Evolutionary conservation across 2,329 filamentous ascomycete genomes (phyloP).

Genomic region (Colletotrichum noveboracense): DNA sequence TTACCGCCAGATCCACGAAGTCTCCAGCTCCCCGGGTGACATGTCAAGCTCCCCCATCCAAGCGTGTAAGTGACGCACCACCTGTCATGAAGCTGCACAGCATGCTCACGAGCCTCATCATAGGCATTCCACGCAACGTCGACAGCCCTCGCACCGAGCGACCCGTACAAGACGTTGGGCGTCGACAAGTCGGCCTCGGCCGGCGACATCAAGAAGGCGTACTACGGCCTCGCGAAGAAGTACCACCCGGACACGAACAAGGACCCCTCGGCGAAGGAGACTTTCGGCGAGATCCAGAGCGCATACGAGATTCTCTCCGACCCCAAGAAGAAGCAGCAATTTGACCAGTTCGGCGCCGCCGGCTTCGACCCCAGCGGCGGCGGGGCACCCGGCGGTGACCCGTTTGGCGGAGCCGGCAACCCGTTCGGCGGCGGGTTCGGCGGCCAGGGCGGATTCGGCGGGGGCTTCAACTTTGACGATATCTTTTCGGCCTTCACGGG

Average conservation of each 20-base stretch:
- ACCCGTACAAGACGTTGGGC: slow-evolving; percentile 88
- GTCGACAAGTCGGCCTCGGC: slow-evolving; percentile 82
- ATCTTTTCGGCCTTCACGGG: slow-evolving; percentile 86
- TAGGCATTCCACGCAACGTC: slow-evolving; percentile 68
- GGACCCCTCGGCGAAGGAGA: slow-evolving; percentile 90
- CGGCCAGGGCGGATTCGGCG: slow-evolving; percentile 72
- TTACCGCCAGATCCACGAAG: slow-evolving; percentile 8
- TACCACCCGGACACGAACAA: slow-evolving; percentile 99
- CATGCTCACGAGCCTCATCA: not conserved
- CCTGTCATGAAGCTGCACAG: not conserved
- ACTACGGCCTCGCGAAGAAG: slow-evolving; percentile 97
- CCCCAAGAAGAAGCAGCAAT: slow-evolving; percentile 90
- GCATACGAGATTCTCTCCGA: slow-evolving; percentile 95
- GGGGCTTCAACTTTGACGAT: slow-evolving; percentile 95
- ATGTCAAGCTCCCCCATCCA: slow-evolving; percentile 26
- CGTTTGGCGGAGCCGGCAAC: slow-evolving; percentile 68
- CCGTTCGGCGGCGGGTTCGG: slow-evolving; percentile 65
- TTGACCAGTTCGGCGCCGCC: slow-evolving; percentile 86
- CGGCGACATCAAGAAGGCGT: slow-evolving; percentile 95
- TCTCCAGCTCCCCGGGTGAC: slow-evolving; percentile 30
- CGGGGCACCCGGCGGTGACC: slow-evolving; percentile 55
- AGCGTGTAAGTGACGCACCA: slow-evolving; percentile 22
- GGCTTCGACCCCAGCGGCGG: slow-evolving; percentile 82
- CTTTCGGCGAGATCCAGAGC: slow-evolving; percentile 89
- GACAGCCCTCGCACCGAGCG: slow-evolving; percentile 59